Evolutionary conservation across 805 yeast species (phyloP).

Genomic region (Candida krabiensis): DNA sequence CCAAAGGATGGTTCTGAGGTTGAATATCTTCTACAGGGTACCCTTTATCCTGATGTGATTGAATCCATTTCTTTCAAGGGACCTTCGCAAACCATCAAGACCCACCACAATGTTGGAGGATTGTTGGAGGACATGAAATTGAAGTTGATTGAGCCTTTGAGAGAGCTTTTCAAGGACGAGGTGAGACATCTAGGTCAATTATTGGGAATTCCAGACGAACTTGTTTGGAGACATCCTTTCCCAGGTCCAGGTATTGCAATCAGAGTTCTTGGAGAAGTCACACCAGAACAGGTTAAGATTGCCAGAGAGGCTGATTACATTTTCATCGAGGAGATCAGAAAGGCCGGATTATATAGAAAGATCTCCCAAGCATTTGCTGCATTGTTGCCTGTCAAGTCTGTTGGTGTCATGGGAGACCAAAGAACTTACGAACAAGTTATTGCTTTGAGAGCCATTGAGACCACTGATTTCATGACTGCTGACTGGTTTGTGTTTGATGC

Average conservation of each 20-base stretch:
- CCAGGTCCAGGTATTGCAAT: constrained; percentile 99
- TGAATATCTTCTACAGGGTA: constrained; percentile 93
- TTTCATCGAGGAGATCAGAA: constrained; percentile 92
- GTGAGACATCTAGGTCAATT: constrained; percentile 95
- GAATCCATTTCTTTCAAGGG: constrained; percentile 99
- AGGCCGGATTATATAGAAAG: constrained; percentile 87
- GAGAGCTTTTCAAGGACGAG: constrained; percentile 98
- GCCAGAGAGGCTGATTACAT: constrained; percentile 97
- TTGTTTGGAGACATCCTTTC: constrained; percentile 99
- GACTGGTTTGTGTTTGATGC: constrained; percentile 98
- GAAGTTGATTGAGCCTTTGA: constrained; percentile 96
- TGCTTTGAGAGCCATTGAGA: constrained; percentile 97
- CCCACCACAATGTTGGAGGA: constrained; percentile 99
- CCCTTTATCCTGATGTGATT: constrained; percentile 96
- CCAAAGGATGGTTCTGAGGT: constrained; percentile 89
- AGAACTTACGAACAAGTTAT: constrained; percentile 99
- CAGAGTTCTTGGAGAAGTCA: constrained; percentile 96
- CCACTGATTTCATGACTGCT: constrained; percentile 98
- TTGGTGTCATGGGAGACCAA: constrained; percentile 99
- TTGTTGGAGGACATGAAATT: constrained; percentile 96
- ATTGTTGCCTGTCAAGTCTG: constrained; percentile 94
- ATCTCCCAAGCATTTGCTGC: constrained; percentile 98
- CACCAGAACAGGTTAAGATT: constrained; percentile 87
- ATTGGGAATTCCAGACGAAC: constrained; percentile 91
- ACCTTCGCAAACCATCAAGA: constrained; percentile 98